phyloP scores from a whole-genome alignment of 2,329 filamentous ascomycete species.

The Purpureocillium lavendulum region DNA sequence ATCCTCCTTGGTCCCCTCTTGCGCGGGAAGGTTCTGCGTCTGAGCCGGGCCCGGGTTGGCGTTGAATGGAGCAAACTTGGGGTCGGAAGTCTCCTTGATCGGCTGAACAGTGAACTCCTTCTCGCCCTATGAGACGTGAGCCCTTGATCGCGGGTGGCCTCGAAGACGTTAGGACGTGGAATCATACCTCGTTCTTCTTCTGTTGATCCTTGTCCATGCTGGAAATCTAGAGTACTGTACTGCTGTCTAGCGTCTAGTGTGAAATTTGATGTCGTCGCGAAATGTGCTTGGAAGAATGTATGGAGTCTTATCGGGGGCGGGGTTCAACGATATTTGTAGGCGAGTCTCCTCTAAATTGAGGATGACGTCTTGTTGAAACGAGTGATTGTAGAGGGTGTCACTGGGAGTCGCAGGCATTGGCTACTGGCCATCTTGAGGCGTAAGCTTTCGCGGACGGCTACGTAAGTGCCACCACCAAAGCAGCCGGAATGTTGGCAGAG shows the following conservation, averaged over 20 bases:
- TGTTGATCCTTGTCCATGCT: slow-evolving; percentile 13
- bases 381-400: no score
- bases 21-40: slow-evolving; percentile 41
- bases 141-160: no score
- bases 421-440: background rate
- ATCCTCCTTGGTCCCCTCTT: slow-evolving; percentile 61
- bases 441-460: background rate
- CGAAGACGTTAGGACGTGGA: no score
- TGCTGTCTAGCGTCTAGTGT: no score
- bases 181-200: slow-evolving; percentile 19
- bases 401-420: background rate
- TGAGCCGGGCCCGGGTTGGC: slow-evolving; percentile 52
- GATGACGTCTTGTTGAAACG: slow-evolving; percentile 5
- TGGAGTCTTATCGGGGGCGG: no score
- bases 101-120: slow-evolving; percentile 37
- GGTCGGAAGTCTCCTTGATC: slow-evolving; percentile 31
- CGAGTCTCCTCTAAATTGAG: background rate
- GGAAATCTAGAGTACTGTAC: background rate
- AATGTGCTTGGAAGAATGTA: no score
- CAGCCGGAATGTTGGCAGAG: background rate
- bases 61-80: slow-evolving; percentile 41
- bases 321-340: background rate
- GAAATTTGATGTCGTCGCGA: no score
- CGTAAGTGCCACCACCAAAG: background rate
- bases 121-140: slow-evolving; percentile 25